phyloP scores from a whole-genome alignment of 805 yeast species.

The Nakazawaea peltata region DNA sequence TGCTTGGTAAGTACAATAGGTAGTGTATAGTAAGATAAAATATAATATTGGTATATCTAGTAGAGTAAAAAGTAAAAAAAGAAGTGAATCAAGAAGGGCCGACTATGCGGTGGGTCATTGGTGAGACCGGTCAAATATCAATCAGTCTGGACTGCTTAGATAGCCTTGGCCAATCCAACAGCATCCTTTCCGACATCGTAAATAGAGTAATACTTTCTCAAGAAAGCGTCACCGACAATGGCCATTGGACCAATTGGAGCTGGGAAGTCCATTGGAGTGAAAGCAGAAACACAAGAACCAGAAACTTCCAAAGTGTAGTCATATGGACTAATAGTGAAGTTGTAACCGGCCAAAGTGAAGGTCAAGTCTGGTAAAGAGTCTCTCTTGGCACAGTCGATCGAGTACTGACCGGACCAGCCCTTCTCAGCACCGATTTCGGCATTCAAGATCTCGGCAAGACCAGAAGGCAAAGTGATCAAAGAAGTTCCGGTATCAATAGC shows the following conservation, averaged over 20 bases:
- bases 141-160: constrained; percentile 21
- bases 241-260: constrained; percentile 96
- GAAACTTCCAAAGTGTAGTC: constrained; percentile 93
- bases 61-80: too few relatives aligned
- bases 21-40: too few relatives aligned
- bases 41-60: too few relatives aligned
- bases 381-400: constrained; percentile 83
- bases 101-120: too few relatives aligned
- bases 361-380: constrained; percentile 86
- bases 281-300: constrained; percentile 93
- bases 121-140: too few relatives aligned
- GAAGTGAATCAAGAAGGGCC: too few relatives aligned
- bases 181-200: constrained; percentile 88
- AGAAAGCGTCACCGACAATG: constrained; percentile 94
- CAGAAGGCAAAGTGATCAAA: constrained; percentile 88
- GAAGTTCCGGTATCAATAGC: constrained; percentile 99
- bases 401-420: constrained; percentile 96
- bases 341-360: constrained; percentile 80
- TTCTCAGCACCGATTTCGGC: constrained; percentile 95
- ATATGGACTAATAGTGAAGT: constrained; percentile 81
- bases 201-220: constrained; percentile 89
- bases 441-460: constrained; percentile 91
- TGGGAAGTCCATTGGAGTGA: constrained; percentile 97
- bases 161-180: constrained; percentile 86
- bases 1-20: constrained; percentile 2